These are phyloP conservation scores for Candida sithepensis DNA, from an alignment of 805 yeast species.

Conservation along the genomic window DNA sequence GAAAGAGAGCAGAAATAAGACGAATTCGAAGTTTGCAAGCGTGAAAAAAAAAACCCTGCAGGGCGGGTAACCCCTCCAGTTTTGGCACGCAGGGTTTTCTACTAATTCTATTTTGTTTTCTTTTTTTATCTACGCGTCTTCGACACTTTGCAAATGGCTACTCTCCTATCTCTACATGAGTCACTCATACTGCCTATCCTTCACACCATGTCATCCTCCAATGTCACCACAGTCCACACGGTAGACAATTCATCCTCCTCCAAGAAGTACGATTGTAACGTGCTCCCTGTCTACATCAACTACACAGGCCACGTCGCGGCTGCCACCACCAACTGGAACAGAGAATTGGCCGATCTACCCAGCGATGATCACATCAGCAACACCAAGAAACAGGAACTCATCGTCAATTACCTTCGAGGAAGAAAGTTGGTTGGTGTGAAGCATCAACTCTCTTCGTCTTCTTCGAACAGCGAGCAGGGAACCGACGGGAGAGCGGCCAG, in stretches of 20 bases:
- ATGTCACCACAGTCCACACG: not conserved
- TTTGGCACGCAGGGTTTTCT: too few relatives aligned
- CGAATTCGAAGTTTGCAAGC: too few relatives aligned
- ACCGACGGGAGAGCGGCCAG: not conserved
- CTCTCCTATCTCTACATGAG: not conserved
- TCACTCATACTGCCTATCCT: too few relatives aligned
- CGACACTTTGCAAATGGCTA: too few relatives aligned
- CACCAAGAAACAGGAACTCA: not conserved
- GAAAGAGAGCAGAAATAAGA: not conserved
- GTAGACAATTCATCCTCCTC: not conserved
- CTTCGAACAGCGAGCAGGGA: not conserved
- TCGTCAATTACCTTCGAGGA: constrained; percentile 19
- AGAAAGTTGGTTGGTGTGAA: constrained; percentile 17
- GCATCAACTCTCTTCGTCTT: not conserved
- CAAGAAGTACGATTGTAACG: constrained; percentile 15
- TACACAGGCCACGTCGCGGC: constrained; percentile 11
- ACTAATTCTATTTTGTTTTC: too few relatives aligned
- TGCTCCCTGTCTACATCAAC: constrained; percentile 16
- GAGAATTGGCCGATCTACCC: constrained; percentile 3
- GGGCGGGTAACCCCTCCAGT: constrained; percentile 3
- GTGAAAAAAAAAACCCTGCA: constrained; percentile 7
- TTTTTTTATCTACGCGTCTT: too few relatives aligned
- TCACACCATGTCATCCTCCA: not conserved
- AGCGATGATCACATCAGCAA: too few relatives aligned
- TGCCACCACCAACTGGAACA: constrained; percentile 10